Evolutionary conservation across 148 eudicot genomes (phyloP).

Genomic region (Vaccinium darrowii): DNA sequence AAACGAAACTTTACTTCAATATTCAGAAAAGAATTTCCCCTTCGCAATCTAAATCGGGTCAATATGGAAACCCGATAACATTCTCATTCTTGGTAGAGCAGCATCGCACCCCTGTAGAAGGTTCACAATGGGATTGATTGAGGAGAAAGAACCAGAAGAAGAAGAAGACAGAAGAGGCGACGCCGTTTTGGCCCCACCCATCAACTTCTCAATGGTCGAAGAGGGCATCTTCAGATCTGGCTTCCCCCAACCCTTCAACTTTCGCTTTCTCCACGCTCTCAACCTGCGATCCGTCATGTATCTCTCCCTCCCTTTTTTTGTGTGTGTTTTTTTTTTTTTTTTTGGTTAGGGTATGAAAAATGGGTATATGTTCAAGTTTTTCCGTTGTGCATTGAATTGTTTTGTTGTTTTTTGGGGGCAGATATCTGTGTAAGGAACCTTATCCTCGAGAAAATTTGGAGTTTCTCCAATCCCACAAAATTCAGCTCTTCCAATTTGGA

Average conservation of each 20-base stretch:
- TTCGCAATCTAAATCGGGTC: too few species aligned
- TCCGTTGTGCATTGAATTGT: neutral
- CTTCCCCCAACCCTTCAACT: conserved; percentile 59
- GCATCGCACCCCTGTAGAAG: neutral
- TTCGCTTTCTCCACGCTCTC: conserved; percentile 57
- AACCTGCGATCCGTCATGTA: conserved; percentile 71
- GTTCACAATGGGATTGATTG: conserved; percentile 23
- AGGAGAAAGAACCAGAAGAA: conserved; percentile 11
- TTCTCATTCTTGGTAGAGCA: neutral
- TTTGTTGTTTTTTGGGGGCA: conserved; percentile 21
- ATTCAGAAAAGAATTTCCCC: too few species aligned
- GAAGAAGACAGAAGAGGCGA: conserved; percentile 22
- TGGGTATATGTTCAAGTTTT: neutral
- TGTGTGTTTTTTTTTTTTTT: neutral
- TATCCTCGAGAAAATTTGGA: conserved; percentile 64
- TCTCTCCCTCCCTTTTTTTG: neutral
- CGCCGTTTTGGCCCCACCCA: conserved; percentile 46
- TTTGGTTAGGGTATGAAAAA: neutral
- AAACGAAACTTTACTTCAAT: too few species aligned
- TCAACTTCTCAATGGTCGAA: conserved; percentile 71
- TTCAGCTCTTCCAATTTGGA: conserved; percentile 70
- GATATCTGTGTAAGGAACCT: conserved; percentile 75
- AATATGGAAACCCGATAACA: neutral
- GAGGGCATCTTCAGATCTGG: conserved; percentile 77
- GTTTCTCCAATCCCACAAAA: conserved; percentile 51